phyloP scores from a whole-genome alignment of 2,329 filamentous ascomycete genomes.

The Ascochyta fabae region DNA sequence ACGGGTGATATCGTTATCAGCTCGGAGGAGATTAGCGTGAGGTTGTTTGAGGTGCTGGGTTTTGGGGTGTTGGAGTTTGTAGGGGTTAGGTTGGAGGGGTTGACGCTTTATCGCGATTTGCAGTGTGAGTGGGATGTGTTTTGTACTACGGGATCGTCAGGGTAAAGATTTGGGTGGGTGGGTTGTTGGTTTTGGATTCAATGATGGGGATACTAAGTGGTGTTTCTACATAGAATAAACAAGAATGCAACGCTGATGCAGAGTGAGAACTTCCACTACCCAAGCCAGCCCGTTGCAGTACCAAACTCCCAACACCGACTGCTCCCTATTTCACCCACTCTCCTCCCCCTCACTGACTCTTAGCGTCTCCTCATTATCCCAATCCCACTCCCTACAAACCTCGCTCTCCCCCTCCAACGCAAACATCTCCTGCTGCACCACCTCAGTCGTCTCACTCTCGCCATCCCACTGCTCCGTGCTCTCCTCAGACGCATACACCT shows the following conservation, averaged over 20 bases:
- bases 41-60: not conserved
- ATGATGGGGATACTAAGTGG: too few species aligned
- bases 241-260: too few species aligned
- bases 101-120: not conserved
- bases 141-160: too few species aligned
- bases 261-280: not conserved
- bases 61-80: not conserved
- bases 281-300: not conserved
- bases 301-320: not conserved
- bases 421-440: constrained; percentile 18
- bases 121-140: not conserved
- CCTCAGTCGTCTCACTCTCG: constrained; percentile 20
- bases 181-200: too few species aligned
- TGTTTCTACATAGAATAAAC: too few species aligned
- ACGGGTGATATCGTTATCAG: not conserved
- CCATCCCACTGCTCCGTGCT: constrained; percentile 13
- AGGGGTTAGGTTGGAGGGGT: not conserved
- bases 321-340: constrained; percentile 2
- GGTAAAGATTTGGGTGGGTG: too few species aligned
- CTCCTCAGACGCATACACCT: constrained; percentile 19
- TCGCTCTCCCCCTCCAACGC: constrained; percentile 16
- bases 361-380: constrained; percentile 19
- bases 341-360: constrained; percentile 18
- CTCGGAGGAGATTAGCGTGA: not conserved
- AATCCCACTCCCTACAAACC: constrained; percentile 15